Evolutionary conservation across 2,329 filamentous ascomycete genomes (phyloP), one percentile per base, ranked within the genome.

Genomic region (Nemania diffusa): DNA sequence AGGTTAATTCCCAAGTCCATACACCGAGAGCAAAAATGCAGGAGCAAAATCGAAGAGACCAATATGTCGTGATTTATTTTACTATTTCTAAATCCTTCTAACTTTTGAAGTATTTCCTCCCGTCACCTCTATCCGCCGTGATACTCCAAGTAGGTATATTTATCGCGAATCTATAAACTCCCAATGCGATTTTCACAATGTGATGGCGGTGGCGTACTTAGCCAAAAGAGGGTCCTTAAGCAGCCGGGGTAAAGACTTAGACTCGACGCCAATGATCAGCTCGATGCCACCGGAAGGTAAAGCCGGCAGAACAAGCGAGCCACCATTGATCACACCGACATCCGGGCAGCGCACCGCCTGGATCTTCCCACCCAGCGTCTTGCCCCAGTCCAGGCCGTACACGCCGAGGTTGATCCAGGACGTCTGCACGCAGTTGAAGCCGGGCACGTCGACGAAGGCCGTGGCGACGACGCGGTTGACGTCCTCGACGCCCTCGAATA

Each of bases 391-490:
- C 26, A 79, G 57, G 13, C 64, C 72, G 56, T 80, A 80, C 13
- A 80, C 63, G 20, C 74, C 69, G 37, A 79, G 76, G 34, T 75
- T 75, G 27, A 74, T 65, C 79, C 78, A 80, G 5, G 76, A 79
- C 5, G 77, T 78, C 65, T 76, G 74, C 15, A 77, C 71, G 44
- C 74, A 78, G 64, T 79, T 76, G 63, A 67, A 71, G 7, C 79
- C 78, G 0, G 78, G 78, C 9, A 78, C 74, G 65, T 80, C 79
- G 5, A 79, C 59, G 61, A 80, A 79, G 17, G 77, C 77, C 1
- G 78, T 78, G 1, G 76, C 69, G 17, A 76, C 73, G 5, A 79
- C 69, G 15, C 75, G 72, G 53, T 75, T 71, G 17, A 79, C 75
- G 46, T 80, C 78, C 44, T 74, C 74, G 5, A 78, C 65, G 17